A percentile compares a stretch with the other conserved stretches of the same genome.
Evolutionary conservation across 1,284 basidiomycete genomes (phyloP).

Genomic region (Ustilago xerochloae): DNA sequence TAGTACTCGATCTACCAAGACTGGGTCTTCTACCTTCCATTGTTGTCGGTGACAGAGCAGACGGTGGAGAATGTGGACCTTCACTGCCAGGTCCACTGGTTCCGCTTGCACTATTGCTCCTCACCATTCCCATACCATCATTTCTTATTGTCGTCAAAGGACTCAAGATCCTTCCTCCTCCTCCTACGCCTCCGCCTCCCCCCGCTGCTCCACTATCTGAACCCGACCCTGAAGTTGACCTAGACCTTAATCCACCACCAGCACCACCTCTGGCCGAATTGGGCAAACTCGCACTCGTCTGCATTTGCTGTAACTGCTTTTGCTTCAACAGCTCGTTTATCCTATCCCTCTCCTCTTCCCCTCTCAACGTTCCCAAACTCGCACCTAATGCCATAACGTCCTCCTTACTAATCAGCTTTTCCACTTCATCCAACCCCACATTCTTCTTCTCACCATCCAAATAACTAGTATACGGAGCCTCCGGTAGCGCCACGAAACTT

Average conservation of each 20-base stretch:
- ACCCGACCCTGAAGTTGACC: slow-evolving; percentile 20
- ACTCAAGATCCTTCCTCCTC: slow-evolving; percentile 6
- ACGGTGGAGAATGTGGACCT: slow-evolving; percentile 13
- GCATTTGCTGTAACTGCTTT: slow-evolving; percentile 30
- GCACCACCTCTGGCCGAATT: not conserved
- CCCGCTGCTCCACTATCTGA: too few relatives aligned
- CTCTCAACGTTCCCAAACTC: slow-evolving; percentile 32
- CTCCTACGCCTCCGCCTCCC: too few relatives aligned
- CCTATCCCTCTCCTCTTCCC: slow-evolving; percentile 36
- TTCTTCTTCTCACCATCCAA: not conserved
- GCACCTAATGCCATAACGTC: too few relatives aligned
- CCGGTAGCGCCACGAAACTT: slow-evolving; percentile 65
- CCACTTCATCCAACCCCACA: slow-evolving; percentile 21
- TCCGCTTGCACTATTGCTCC: slow-evolving; percentile 32
- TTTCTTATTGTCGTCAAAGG: slow-evolving; percentile 23
- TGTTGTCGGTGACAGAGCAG: slow-evolving; percentile 1
- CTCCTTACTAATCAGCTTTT: slow-evolving; percentile 30
- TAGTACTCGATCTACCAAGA: slow-evolving; percentile 22
- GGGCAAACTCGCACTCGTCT: not conserved
- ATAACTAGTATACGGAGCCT: slow-evolving; percentile 46
- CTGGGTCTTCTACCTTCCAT: slow-evolving; percentile 22
- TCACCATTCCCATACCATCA: slow-evolving; percentile 11
- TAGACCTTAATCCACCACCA: slow-evolving; percentile 13
- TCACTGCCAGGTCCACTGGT: slow-evolving; percentile 19
- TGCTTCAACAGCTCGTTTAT: slow-evolving; percentile 41